Evolutionary conservation across 2,329 filamentous ascomycete genomes (phyloP), one percentile per base, ranked within the genome.

Genomic region (Apiospora kogelbergensis): DNA sequence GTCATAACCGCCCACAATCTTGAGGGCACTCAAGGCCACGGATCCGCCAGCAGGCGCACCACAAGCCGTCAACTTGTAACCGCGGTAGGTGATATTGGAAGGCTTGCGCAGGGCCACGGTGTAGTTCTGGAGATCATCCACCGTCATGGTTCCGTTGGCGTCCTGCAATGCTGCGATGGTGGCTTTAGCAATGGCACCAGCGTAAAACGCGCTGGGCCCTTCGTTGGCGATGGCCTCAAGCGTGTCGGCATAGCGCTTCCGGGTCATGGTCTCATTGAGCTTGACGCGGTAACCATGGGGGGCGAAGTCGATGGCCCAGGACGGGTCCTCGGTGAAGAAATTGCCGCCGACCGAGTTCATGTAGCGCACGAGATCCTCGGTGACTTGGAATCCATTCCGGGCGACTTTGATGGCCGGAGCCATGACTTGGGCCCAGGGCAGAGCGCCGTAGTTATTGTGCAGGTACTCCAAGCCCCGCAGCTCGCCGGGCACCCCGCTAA

Each of bases 241-340:
- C 0, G 84, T 84, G 30, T 82, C 83, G 67, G 91, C 65, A 86
- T 96, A 9, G 88, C 86, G 73, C 2, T 81, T 78, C 15, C 83
- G 79, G 2, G 81, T 83, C 65, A 87, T 82, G n/a, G 72, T 78
- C 26, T 83, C 68, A 67, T 76, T 67, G 15, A 72, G 65, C 70
- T 81, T 63, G 72, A 83, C 72, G 20, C 68, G n/a, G 69, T 75
- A 60, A 77, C 80, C 71, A 70, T 79, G 66, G 72, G 81, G 46
- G 63, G 94, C 93, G 79, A 97, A 97, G 78, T 97, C 94, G 37
- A 93, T 81, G 0, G 94, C 92, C 91, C 93, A 97, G 0, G 88
- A 85, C 0, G 91, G 89, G 70, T 97, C 88, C 0, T 90, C 82
- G 2, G 88, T 84, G 0, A 97, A 80, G 76, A 96, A 96, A 72